Percentiles rank a stretch among this genome's conserved stretches.
Evolutionary conservation across 129 eudicot genomes (phyloP).

Genomic region (Cynara cardunculus): DNA sequence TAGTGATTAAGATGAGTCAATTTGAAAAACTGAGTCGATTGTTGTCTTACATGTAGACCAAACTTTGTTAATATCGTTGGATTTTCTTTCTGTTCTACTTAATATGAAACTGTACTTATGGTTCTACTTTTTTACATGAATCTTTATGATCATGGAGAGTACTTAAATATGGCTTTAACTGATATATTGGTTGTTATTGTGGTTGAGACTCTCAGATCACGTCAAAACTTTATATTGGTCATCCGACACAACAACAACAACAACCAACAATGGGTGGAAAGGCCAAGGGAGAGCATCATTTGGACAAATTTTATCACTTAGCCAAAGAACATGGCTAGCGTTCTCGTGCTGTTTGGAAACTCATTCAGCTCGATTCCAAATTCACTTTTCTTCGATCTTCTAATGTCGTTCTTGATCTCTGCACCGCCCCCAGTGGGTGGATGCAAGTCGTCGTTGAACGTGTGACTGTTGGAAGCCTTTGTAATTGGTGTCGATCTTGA

Average conservation of each 20-base stretch:
- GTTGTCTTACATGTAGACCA: background rate
- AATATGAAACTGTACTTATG: background rate
- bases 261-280: slow-evolving; percentile 45
- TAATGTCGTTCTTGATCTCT: slow-evolving; percentile 80
- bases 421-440: slow-evolving; percentile 99
- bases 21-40: no score
- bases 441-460: slow-evolving; percentile 87
- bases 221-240: no score
- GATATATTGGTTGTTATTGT: background rate
- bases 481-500: slow-evolving; percentile 81
- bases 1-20: background rate
- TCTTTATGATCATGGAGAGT: background rate
- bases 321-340: slow-evolving; percentile 98
- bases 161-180: background rate
- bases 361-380: slow-evolving; percentile 84
- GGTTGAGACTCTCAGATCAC: background rate
- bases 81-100: background rate
- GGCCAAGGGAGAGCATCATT: slow-evolving; percentile 82
- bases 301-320: slow-evolving; percentile 80
- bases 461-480: slow-evolving; percentile 76
- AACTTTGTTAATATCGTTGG: background rate
- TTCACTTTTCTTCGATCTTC: slow-evolving; percentile 67
- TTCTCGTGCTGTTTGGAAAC: slow-evolving; percentile 93
- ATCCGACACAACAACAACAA: background rate
- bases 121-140: background rate